Conservation (phyloP, 495 filamentous ascomycete species). For the Penicillium samsonianum region DNA sequence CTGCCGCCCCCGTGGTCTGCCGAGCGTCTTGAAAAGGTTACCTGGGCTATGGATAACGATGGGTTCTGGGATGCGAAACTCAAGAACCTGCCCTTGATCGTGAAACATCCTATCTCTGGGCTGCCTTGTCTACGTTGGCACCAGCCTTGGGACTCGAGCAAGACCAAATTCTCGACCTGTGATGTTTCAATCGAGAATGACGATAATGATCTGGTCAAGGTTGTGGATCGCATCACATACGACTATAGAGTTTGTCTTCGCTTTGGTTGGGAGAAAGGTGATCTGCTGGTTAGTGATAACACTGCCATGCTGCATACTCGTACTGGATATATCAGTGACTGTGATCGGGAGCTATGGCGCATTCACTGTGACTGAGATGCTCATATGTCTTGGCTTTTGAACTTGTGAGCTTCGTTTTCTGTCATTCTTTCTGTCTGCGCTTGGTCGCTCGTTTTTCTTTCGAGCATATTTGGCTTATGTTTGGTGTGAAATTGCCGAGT, state of each 20-base stretch:
- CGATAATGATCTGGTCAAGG: slow-evolving; percentile 21
- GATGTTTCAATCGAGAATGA: slow-evolving; percentile 50
- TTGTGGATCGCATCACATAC: slow-evolving; percentile 46
- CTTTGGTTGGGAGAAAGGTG: slow-evolving; percentile 53
- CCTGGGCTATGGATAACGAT: slow-evolving; percentile 44
- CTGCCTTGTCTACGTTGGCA: slow-evolving; percentile 55
- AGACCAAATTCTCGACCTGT: slow-evolving; percentile 50
- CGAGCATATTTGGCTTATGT: background rate
- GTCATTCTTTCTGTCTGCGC: background rate
- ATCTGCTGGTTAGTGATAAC: slow-evolving; percentile 58
- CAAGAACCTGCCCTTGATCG: slow-evolving; percentile 47
- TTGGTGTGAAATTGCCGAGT: background rate
- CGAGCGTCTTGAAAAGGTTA: slow-evolving; percentile 39
- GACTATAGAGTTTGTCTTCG: slow-evolving; percentile 52
- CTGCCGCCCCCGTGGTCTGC: slow-evolving; percentile 43
- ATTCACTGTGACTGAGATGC: slow-evolving; percentile 45
- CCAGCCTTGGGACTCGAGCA: slow-evolving; percentile 52
- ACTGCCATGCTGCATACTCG: slow-evolving; percentile 53
- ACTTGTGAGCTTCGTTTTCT: background rate
- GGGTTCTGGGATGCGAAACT: slow-evolving; percentile 44
- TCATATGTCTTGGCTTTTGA: background rate
- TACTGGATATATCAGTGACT: slow-evolving; percentile 43
- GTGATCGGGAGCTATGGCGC: slow-evolving; percentile 52
- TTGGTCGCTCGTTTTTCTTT: slow-evolving; percentile 8
- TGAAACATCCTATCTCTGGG: slow-evolving; percentile 45